Conservation (phyloP, 208 protist genomes). For the Crithidia bombi region DNA sequence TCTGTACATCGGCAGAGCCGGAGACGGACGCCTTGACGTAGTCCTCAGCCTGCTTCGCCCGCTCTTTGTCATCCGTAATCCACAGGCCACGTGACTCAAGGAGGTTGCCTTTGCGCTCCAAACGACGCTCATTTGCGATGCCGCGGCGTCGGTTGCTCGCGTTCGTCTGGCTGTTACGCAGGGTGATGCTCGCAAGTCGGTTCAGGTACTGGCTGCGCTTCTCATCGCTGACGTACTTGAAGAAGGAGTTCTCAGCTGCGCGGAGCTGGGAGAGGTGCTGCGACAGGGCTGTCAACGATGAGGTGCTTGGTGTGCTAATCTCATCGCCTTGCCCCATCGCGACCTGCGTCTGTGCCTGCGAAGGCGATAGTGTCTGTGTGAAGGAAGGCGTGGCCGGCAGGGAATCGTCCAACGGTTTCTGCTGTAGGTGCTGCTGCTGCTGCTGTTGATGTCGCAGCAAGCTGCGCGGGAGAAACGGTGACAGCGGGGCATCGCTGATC, state of each 20-base stretch:
- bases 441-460: constrained; percentile 28
- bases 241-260: constrained; percentile 53
- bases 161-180: constrained; percentile 61
- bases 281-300: constrained; percentile 14
- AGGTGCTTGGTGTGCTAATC: not conserved
- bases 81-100: constrained; percentile 75
- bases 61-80: constrained; percentile 68
- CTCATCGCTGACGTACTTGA: constrained; percentile 61
- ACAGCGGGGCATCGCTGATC: constrained; percentile 22
- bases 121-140: constrained; percentile 65
- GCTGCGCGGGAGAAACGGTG: constrained; percentile 38
- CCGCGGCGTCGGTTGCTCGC: constrained; percentile 51
- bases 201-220: constrained; percentile 62
- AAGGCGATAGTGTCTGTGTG: constrained; percentile 19
- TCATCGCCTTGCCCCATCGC: not conserved
- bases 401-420: constrained; percentile 6
- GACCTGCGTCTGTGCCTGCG: not conserved
- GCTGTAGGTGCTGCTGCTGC: not conserved
- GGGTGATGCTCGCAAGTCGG: constrained; percentile 65
- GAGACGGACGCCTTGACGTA: constrained; percentile 46
- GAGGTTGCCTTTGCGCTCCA: constrained; percentile 63
- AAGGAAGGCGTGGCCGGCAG: no score
- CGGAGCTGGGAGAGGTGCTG: constrained; percentile 49
- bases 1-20: constrained; percentile 12
- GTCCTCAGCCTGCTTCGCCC: constrained; percentile 51